Evolutionary conservation across 2,329 filamentous ascomycete species (phyloP).

Genomic region (Knufia petricola): DNA sequence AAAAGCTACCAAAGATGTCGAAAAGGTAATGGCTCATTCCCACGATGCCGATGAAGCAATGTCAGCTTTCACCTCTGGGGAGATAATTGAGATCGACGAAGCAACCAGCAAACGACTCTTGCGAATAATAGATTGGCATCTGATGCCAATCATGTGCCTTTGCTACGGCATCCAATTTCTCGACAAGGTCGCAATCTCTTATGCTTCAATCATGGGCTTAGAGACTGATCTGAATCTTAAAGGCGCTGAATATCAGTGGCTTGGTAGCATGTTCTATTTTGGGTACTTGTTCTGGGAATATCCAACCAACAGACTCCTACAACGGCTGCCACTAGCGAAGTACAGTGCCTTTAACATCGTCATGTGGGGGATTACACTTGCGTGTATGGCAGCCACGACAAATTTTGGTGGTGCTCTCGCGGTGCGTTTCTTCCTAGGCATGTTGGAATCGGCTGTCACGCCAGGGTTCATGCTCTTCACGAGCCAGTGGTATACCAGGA

Average conservation of each 20-base stretch:
- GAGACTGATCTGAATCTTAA: slow-evolving; percentile 37
- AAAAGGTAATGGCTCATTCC: slow-evolving; percentile 41
- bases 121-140: slow-evolving; percentile 52
- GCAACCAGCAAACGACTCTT: slow-evolving; percentile 50
- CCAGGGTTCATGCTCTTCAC: slow-evolving; percentile 61
- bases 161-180: slow-evolving; percentile 44
- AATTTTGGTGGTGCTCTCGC: slow-evolving; percentile 54
- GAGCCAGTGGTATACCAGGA: slow-evolving; percentile 62
- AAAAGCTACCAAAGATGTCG: slow-evolving; percentile 1
- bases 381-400: slow-evolving; percentile 53
- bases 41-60: slow-evolving; percentile 53
- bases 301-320: slow-evolving; percentile 55
- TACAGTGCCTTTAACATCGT: slow-evolving; percentile 57
- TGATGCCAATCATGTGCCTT: slow-evolving; percentile 51
- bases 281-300: slow-evolving; percentile 52
- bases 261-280: slow-evolving; percentile 40
- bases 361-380: slow-evolving; percentile 52
- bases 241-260: slow-evolving; percentile 42
- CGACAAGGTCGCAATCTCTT: slow-evolving; percentile 43
- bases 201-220: slow-evolving; percentile 47
- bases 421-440: slow-evolving; percentile 57
- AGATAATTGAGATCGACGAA: slow-evolving; percentile 45
- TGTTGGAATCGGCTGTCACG: slow-evolving; percentile 59
- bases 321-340: slow-evolving; percentile 55
- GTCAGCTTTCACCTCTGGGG: slow-evolving; percentile 45